phyloP scores from a whole-genome alignment of 2,329 filamentous ascomycete species.

The Fusarium bactridioides region DNA sequence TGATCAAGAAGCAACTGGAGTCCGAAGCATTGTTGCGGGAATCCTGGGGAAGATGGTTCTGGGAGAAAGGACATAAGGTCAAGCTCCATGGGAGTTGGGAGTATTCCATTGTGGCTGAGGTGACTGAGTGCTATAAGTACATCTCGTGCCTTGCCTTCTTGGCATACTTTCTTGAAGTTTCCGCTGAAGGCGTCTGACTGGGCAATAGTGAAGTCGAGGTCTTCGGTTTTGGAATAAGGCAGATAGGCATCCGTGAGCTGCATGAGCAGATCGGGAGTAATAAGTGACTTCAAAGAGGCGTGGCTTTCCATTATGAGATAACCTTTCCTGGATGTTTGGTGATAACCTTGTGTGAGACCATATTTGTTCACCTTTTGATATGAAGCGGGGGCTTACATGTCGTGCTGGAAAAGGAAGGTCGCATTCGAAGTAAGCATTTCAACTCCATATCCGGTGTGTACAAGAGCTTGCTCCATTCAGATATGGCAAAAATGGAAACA shows the following conservation, averaged over 20 bases:
- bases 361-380: fast-evolving
- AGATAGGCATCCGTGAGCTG: not conserved
- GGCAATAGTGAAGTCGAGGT: not conserved
- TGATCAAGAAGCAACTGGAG: not conserved
- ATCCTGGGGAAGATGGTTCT: not conserved
- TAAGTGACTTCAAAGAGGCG: not conserved
- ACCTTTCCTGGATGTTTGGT: fast-evolving
- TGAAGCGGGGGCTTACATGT: not conserved
- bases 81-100: not conserved
- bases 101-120: not conserved
- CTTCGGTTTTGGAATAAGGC: not conserved
- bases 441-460: fast-evolving
- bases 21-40: constrained; percentile 1
- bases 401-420: not conserved
- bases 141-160: not conserved
- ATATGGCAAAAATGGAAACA: fast-evolving
- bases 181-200: not conserved
- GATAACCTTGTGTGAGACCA: fast-evolving
- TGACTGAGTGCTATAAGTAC: not conserved
- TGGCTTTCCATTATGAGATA: not conserved
- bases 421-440: fast-evolving
- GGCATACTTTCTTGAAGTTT: not conserved
- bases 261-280: not conserved
- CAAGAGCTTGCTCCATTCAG: fast-evolving
- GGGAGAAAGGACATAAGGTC: not conserved